Conservation (phyloP, 345 rosid genomes). For the Eucalyptus polybractea region DNA sequence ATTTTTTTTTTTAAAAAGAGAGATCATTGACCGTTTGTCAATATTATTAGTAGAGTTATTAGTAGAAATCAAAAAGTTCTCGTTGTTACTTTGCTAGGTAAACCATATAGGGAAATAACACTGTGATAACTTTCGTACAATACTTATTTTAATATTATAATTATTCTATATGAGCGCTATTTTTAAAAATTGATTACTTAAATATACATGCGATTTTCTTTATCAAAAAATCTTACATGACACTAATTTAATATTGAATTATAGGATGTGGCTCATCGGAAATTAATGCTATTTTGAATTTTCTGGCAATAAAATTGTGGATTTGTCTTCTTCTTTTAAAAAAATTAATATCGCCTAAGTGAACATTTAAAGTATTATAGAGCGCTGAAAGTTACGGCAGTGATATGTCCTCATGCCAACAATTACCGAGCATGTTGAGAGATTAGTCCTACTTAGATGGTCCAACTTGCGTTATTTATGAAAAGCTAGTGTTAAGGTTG, state of each 20-base stretch:
- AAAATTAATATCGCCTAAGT: background rate
- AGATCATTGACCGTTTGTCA: background rate
- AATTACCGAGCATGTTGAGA: background rate
- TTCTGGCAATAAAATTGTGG: background rate
- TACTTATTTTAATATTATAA: fast-evolving
- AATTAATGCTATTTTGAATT: background rate
- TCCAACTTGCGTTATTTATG: background rate
- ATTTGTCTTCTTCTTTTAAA: background rate
- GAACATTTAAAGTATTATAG: background rate
- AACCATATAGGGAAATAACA: background rate
- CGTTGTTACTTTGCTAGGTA: background rate
- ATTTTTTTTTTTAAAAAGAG: no score
- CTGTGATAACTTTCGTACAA: background rate
- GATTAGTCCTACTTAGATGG: background rate
- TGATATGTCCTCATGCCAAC: background rate
- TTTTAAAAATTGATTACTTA: background rate
- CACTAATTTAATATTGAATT: background rate
- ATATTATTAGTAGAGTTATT: background rate
- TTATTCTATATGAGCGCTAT: background rate
- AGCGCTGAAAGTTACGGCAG: background rate
- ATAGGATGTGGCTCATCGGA: background rate
- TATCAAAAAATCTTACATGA: background rate
- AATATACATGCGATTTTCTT: background rate
- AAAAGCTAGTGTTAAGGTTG: background rate
- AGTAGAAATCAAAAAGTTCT: background rate